phyloP scores from a whole-genome alignment of 192 early-diverging fungal genomes.

The Gamsiella multidivaricata region DNA sequence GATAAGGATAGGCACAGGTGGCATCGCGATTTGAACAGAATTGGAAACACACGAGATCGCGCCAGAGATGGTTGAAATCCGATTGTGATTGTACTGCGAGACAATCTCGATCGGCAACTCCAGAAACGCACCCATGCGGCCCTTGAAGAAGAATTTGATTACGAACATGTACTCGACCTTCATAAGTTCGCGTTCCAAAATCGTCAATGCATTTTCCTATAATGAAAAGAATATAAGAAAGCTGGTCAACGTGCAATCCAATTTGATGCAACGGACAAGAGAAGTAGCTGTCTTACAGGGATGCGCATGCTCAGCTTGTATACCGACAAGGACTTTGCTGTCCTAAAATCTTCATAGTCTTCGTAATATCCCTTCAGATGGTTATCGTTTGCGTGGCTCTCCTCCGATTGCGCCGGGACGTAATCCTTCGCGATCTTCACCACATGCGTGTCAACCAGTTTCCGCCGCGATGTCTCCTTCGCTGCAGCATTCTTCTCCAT shows the following conservation, averaged over 20 bases:
- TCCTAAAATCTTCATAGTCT: conserved; percentile 42
- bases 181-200: conserved; percentile 30
- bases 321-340: conserved; percentile 41
- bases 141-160: conserved; percentile 54
- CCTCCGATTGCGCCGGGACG: conserved; percentile 46
- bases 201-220: conserved; percentile 45
- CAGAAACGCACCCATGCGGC: conserved; percentile 40
- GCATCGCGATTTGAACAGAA: conserved; percentile 42
- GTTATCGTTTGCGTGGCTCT: conserved; percentile 47
- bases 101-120: conserved; percentile 50
- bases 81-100: conserved; percentile 47
- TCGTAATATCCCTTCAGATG: conserved; percentile 52
- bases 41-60: conserved; percentile 47
- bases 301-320: conserved; percentile 51
- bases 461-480: neutral
- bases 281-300: conserved; percentile 20
- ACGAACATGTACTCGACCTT: conserved; percentile 50
- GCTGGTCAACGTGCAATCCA: neutral
- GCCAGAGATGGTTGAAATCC: conserved; percentile 49
- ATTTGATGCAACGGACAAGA: neutral
- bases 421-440: conserved; percentile 47
- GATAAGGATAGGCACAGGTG: conserved; percentile 35
- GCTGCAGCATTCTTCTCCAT: neutral
- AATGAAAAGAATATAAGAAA: neutral
- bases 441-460: conserved; percentile 41